Evolutionary conservation across 805 yeast species (phyloP), one percentile per base, ranked within the genome.

Genomic region (Kluyveromyces dobzhanskii): DNA sequence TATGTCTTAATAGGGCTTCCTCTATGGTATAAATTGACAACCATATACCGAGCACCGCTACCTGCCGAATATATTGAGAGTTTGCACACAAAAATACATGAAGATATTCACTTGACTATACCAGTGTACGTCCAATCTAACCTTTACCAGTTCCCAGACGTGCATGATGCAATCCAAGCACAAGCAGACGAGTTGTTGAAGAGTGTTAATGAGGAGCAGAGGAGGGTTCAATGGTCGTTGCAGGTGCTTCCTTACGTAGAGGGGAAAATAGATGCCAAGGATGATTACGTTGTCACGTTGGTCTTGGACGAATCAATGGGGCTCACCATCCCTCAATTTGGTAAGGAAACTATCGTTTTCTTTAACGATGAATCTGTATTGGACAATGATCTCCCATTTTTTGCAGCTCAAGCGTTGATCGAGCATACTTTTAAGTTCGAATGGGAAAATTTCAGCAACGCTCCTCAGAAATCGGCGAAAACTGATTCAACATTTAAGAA

Each of bases 81-180:
- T 4, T 44, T 67, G 17, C 57, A 57, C n/a, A 57, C 59, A 7
- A 50, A 66, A 35, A 70, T 68, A 10, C 57, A 67, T 32, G 47
- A 57, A 17, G 79, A 74, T 48, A 44, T 75, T 2, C 56, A 57
- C 17, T 38, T 75, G 30, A 59, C 50, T 2, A 62, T 74, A 4
- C 76, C 75, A 0, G 62, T 73, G 3, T 66, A 60, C 35, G 47
- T 68, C 17, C 56, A 59, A n/a, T 53, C 54, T 1, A 67, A 67
- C 9, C 73, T 72, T 1, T 67, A 76, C 45, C 57, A 61, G 13
- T 78, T 79, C 47, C 88, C 90, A 0, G 95, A 86, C 54, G 51
- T 86, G 14, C 72, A 70, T 1, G 66, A 66, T 31, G 86, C 82
- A 1, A 53, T 71, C 1, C 71, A 72, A 42, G 49, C 66, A 10